Conservation (phyloP, 768 basidiomycete genomes). For the Suillus alpinus region DNA sequence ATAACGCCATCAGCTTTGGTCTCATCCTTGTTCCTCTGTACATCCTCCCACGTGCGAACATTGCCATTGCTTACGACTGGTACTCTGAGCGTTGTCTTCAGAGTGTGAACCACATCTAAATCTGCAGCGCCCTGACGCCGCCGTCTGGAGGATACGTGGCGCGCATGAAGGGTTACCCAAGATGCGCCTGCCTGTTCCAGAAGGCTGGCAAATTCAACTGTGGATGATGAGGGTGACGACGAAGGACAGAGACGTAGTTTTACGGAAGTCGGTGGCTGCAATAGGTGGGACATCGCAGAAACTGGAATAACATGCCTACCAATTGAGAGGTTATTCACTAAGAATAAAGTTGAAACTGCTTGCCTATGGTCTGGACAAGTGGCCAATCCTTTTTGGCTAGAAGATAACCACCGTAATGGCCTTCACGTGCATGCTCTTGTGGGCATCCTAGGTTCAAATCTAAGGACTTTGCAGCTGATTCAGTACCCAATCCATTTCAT, state of each 20-base stretch:
- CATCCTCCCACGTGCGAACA: slow-evolving; percentile 58
- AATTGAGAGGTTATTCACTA: background rate
- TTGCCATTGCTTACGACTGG: slow-evolving; percentile 81
- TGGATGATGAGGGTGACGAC: slow-evolving; percentile 40
- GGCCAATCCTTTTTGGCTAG: slow-evolving; percentile 73
- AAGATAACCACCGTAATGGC: slow-evolving; percentile 75
- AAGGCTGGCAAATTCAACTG: slow-evolving; percentile 51
- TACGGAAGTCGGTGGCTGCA: slow-evolving; percentile 61
- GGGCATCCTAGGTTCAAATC: slow-evolving; percentile 84
- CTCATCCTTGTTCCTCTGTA: slow-evolving; percentile 47
- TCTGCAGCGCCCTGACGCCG: slow-evolving; percentile 73
- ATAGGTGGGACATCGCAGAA: slow-evolving; percentile 58
- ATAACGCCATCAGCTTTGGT: slow-evolving; percentile 74
- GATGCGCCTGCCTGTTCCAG: slow-evolving; percentile 66
- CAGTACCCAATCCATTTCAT: background rate
- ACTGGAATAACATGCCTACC: slow-evolving; percentile 38
- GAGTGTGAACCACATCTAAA: slow-evolving; percentile 52
- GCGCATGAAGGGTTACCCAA: slow-evolving; percentile 73
- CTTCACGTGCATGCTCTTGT: slow-evolving; percentile 62
- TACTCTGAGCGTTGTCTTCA: slow-evolving; percentile 49
- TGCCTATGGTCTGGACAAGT: slow-evolving; percentile 62
- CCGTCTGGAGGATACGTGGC: slow-evolving; percentile 67
- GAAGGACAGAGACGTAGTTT: slow-evolving; percentile 61
- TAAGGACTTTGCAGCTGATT: slow-evolving; percentile 27
- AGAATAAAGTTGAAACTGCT: slow-evolving; percentile 9